Percentiles rank a stretch among this genome's conserved stretches.
These are phyloP conservation scores for Hirsutella minnesotensis DNA, from an alignment of 2,329 filamentous ascomycete species.

Conservation along the genomic window DNA sequence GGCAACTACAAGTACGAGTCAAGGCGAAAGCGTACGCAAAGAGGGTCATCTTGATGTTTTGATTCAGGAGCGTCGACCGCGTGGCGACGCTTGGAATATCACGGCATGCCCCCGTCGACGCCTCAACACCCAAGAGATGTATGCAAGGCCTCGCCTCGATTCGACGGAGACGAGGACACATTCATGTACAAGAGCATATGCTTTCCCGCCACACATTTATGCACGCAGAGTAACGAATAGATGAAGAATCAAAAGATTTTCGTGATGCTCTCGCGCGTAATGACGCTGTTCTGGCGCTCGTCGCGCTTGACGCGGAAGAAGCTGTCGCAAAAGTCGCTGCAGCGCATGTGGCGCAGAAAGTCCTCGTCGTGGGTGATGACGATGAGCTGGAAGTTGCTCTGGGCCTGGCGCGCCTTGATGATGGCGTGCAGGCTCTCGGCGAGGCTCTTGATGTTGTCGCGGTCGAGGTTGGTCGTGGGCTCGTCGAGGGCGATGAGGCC, in stretches of 20 bases:
- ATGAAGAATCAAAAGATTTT: slow-evolving; percentile 25
- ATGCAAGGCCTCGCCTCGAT: no score
- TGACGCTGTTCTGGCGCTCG: slow-evolving; percentile 75
- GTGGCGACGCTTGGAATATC: no score
- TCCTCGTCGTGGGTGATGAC: slow-evolving; percentile 99
- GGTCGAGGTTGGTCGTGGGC: slow-evolving; percentile 91
- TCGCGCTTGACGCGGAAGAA: slow-evolving; percentile 84
- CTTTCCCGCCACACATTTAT: no score
- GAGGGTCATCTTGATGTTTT: no score
- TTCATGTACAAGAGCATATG: no score
- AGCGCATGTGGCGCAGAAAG: slow-evolving; percentile 87
- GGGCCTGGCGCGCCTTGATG: slow-evolving; percentile 69
- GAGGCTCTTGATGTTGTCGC: slow-evolving; percentile 85
- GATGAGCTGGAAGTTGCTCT: slow-evolving; percentile 94
- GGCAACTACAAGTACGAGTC: no score
- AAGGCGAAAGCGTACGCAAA: no score
- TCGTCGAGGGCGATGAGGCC: slow-evolving; percentile 95
- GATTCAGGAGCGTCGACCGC: no score
- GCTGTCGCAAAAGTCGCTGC: slow-evolving; percentile 81
- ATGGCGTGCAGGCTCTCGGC: slow-evolving; percentile 78
- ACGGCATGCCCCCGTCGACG: no score
- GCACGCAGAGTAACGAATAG: no score
- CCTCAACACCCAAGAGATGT: no score
- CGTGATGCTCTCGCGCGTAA: slow-evolving; percentile 56
- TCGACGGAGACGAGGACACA: no score